A percentile compares a stretch with the other conserved stretches of the same genome.
Conservation (phyloP, 1,284 basidiomycete genomes). For the Trichosporon inkin region DNA sequence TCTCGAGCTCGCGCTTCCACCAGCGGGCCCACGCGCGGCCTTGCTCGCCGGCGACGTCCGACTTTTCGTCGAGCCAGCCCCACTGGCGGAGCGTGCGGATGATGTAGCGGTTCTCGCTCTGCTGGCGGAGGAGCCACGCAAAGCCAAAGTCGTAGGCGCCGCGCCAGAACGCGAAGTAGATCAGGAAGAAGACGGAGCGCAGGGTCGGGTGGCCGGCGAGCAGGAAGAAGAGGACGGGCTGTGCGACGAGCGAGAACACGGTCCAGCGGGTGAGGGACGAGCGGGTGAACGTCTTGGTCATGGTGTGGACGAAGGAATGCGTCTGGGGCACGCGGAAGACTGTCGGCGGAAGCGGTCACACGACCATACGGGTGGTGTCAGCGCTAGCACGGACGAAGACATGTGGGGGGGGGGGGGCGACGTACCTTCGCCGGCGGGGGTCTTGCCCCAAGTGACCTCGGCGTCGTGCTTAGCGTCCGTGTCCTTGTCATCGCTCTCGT, state of each 20-base stretch:
- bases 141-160: constrained; percentile 87
- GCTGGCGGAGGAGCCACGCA: constrained; percentile 87
- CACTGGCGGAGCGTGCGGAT: constrained; percentile 70
- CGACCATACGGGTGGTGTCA: neutral
- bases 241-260: constrained; percentile 68
- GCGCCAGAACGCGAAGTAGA: constrained; percentile 83
- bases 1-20: constrained; percentile 79
- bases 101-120: constrained; percentile 91
- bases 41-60: constrained; percentile 50
- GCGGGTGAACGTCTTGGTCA: constrained; percentile 85
- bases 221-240: constrained; percentile 70
- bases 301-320: constrained; percentile 85
- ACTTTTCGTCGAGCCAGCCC: constrained; percentile 77
- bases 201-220: constrained; percentile 58
- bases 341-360: constrained; percentile 41
- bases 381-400: neutral
- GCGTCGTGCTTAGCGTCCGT: constrained; percentile 18
- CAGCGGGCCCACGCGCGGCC: constrained; percentile 65
- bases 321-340: constrained; percentile 94
- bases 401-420: constrained; percentile 15
- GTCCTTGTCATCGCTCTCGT: constrained; percentile 21
- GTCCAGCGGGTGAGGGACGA: constrained; percentile 88
- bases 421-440: constrained; percentile 71
- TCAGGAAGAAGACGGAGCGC: constrained; percentile 46
- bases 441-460: constrained; percentile 81